Conservation (phyloP, 805 yeast species). For the Saccharomycopsis sp. region DNA sequence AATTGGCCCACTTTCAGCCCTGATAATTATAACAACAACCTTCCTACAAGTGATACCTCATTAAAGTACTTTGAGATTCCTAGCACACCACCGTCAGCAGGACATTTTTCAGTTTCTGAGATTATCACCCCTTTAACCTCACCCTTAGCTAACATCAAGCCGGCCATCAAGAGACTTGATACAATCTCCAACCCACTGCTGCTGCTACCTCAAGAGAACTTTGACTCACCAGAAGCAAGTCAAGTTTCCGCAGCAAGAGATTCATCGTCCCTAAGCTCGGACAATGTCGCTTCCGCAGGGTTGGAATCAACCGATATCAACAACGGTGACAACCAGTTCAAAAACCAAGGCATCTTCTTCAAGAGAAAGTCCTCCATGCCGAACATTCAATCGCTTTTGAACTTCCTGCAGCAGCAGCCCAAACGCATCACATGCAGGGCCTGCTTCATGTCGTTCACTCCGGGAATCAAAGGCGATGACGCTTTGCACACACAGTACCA, state of each 20-base stretch:
- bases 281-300: neutral
- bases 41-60: neutral
- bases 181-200: neutral
- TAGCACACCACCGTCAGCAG: conserved; percentile 16
- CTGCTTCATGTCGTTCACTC: conserved; percentile 48
- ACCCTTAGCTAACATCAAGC: conserved; percentile 4
- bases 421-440: conserved; percentile 31
- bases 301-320: conserved; percentile 1
- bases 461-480: conserved; percentile 34
- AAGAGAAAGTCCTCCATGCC: neutral
- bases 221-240: neutral
- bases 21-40: conserved; percentile 1
- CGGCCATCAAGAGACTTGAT: neutral
- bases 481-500: conserved; percentile 46
- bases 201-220: neutral
- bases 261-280: neutral
- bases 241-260: neutral
- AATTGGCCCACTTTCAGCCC: neutral
- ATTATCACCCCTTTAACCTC: conserved; percentile 15
- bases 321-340: conserved; percentile 10
- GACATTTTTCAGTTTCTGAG: conserved; percentile 11
- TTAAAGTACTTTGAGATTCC: conserved; percentile 11
- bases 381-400: conserved; percentile 1
- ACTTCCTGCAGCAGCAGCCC: conserved; percentile 2
- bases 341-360: conserved; percentile 15